These are phyloP conservation scores for Apiotrichum sp. DNA, from an alignment of 1,284 basidiomycete genomes.

Conservation along the genomic window DNA sequence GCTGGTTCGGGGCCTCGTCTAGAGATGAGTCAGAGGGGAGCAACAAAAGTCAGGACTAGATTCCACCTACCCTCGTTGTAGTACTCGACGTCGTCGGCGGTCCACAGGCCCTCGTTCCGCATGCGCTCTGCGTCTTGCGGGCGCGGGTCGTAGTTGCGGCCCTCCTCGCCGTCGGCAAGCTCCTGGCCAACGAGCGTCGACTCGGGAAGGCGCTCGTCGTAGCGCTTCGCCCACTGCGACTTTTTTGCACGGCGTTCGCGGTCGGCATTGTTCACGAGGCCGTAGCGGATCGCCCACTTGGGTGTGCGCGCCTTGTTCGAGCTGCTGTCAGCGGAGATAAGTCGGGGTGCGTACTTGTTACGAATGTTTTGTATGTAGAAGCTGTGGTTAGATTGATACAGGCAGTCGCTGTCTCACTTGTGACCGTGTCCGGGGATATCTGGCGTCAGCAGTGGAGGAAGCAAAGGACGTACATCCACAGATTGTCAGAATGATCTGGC, in stretches of 20 bases:
- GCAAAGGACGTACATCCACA: slow-evolving; percentile 63
- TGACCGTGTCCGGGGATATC: slow-evolving; percentile 48
- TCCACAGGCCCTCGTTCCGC: slow-evolving; percentile 39
- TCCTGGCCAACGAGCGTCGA: slow-evolving; percentile 66
- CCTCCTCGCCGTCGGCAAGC: slow-evolving; percentile 68
- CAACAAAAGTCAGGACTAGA: background rate
- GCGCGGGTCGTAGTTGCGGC: slow-evolving; percentile 40
- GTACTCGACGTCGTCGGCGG: slow-evolving; percentile 39
- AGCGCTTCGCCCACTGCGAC: slow-evolving; percentile 79
- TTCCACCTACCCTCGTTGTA: slow-evolving; percentile 29
- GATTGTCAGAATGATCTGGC: slow-evolving; percentile 61
- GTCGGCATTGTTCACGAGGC: slow-evolving; percentile 71
- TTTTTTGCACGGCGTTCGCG: slow-evolving; percentile 68
- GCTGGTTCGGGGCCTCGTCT: slow-evolving; percentile 46
- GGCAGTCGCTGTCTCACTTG: slow-evolving; percentile 32
- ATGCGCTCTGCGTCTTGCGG: slow-evolving; percentile 24
- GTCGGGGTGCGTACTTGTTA: slow-evolving; percentile 57
- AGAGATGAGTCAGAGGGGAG: background rate
- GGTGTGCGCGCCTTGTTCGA: slow-evolving; percentile 84
- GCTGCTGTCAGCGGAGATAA: slow-evolving; percentile 24
- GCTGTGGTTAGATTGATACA: slow-evolving; percentile 54
- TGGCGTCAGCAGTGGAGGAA: slow-evolving; percentile 7
- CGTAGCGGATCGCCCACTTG: slow-evolving; percentile 79
- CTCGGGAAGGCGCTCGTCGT: slow-evolving; percentile 71
- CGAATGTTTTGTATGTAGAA: slow-evolving; percentile 94